Conservation (phyloP, 2,329 filamentous ascomycete genomes). For the Coniochaeta sp. region DNA sequence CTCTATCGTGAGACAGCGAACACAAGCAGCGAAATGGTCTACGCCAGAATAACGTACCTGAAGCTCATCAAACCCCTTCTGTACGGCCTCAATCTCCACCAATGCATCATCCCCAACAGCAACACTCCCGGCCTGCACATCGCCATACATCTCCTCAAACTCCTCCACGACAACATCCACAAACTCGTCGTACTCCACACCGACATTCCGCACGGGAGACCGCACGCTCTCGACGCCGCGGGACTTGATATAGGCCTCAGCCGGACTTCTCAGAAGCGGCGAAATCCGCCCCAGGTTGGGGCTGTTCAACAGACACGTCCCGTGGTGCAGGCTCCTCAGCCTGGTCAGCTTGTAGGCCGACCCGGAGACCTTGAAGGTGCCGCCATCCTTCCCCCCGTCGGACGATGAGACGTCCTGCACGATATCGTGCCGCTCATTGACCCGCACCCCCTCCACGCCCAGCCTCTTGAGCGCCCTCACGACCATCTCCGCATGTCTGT, state of each 20-base stretch:
- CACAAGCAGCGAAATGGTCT: background rate
- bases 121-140: conserved; percentile 21
- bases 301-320: conserved; percentile 76
- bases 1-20: background rate
- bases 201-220: conserved; percentile 75
- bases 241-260: conserved; percentile 66
- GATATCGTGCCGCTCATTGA: conserved; percentile 92
- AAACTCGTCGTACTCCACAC: conserved; percentile 39
- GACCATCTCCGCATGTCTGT: conserved; percentile 89
- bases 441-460: conserved; percentile 49
- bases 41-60: conserved; percentile 1
- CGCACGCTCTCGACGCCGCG: conserved; percentile 88
- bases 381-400: background rate
- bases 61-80: conserved; percentile 28
- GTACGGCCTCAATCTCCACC: conserved; percentile 30
- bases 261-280: conserved; percentile 68
- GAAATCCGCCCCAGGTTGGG: conserved; percentile 66
- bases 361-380: conserved; percentile 74
- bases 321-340: conserved; percentile 78
- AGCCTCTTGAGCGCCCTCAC: conserved; percentile 66
- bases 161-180: conserved; percentile 51
- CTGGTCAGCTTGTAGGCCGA: conserved; percentile 92
- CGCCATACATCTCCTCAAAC: conserved; percentile 61
- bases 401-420: conserved; percentile 49
- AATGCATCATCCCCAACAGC: conserved; percentile 41